Evolutionary conservation across 768 basidiomycete genomes (phyloP).

Genomic region (Lyophyllum semitale): DNA sequence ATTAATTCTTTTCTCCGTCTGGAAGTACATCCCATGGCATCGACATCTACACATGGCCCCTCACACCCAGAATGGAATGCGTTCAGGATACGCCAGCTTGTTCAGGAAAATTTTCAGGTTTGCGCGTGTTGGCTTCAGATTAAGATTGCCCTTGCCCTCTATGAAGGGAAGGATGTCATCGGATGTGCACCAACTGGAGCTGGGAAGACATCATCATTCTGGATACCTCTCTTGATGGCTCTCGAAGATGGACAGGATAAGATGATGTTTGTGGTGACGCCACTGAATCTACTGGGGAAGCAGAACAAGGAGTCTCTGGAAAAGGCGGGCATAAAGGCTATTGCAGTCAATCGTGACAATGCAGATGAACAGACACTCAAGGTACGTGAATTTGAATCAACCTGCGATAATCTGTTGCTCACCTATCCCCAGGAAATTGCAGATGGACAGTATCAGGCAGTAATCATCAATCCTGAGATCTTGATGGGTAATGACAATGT

Average conservation of each 20-base stretch:
- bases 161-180: conserved; percentile 18
- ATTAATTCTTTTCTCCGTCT: too few relatives aligned
- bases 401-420: too few relatives aligned
- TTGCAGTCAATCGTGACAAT: background rate
- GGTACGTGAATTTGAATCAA: too few relatives aligned
- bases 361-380: background rate
- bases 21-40: too few relatives aligned
- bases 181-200: conserved; percentile 18
- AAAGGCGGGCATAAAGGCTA: background rate
- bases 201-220: conserved; percentile 23
- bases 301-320: background rate
- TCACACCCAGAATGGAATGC: background rate
- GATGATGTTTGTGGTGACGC: conserved; percentile 7
- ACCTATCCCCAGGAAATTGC: too few relatives aligned
- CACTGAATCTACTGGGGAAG: background rate
- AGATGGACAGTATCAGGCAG: too few relatives aligned
- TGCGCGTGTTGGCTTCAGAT: background rate
- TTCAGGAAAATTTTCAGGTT: background rate
- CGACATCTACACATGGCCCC: background rate
- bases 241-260: conserved; percentile 14
- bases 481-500: too few relatives aligned
- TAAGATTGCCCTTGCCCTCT: background rate
- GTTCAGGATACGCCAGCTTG: background rate
- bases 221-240: conserved; percentile 19
- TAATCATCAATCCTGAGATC: too few relatives aligned